These are phyloP conservation scores for Lactarius pseudohatsudake DNA, from an alignment of 768 basidiomycete genomes.

Conservation along the genomic window DNA sequence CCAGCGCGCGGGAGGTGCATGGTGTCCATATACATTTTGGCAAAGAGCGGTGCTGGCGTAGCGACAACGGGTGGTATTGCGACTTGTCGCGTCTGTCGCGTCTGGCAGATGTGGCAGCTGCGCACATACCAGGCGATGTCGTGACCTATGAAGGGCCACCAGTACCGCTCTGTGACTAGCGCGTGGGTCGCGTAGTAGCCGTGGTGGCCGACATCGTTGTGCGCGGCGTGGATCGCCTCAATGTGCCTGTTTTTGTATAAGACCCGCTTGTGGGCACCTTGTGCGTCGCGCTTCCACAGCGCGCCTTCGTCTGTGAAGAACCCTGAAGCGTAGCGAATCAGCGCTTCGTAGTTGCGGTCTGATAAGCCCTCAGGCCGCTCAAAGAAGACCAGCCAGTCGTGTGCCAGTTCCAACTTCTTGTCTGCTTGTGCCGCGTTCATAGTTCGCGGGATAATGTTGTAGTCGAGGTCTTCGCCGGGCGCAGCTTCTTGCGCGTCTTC, in stretches of 20 bases:
- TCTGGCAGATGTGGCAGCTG: conserved; percentile 6
- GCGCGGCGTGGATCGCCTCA: conserved; percentile 21
- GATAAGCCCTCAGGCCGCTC: too few species aligned
- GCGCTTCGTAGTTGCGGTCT: too few species aligned
- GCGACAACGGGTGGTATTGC: conserved; percentile 30
- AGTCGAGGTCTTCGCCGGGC: too few species aligned
- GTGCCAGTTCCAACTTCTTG: too few species aligned
- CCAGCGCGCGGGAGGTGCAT: conserved; percentile 42
- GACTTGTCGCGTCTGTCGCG: conserved; percentile 37
- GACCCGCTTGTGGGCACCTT: conserved; percentile 30
- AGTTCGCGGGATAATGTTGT: too few species aligned
- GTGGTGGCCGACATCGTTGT: conserved; percentile 31
- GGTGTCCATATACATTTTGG: conserved; percentile 41
- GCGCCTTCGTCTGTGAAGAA: too few species aligned
- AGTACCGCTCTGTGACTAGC: conserved; percentile 27
- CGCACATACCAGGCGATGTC: conserved; percentile 31
- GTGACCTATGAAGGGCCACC: conserved; percentile 32
- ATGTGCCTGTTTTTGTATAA: conserved; percentile 16
- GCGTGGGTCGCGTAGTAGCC: conserved; percentile 21
- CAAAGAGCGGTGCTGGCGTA: conserved; percentile 33
- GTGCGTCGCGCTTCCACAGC: conserved; percentile 8
- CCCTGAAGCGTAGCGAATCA: too few species aligned
- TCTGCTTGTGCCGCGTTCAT: too few species aligned
- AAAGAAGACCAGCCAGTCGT: too few species aligned
- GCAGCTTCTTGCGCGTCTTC: too few species aligned